These are phyloP conservation scores for Dothidotthia symphoricarpi DNA, from an alignment of 2,329 filamentous ascomycete species.

Conservation along the genomic window DNA sequence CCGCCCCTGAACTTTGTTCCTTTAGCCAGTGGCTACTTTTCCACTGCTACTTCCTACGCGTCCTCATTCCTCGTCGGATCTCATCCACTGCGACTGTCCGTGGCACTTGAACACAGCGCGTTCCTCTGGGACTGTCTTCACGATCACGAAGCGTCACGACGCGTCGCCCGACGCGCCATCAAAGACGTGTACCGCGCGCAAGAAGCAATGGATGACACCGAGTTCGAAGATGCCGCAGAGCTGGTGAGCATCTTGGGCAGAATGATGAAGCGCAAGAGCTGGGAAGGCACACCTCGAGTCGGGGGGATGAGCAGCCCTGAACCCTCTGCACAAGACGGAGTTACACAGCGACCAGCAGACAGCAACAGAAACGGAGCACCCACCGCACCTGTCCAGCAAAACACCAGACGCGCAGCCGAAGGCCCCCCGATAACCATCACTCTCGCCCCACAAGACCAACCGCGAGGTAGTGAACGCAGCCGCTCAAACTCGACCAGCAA, in stretches of 20 bases:
- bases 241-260: constrained; percentile 81
- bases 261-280: constrained; percentile 71
- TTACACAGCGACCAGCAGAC: constrained; percentile 7
- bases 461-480: constrained; percentile 23
- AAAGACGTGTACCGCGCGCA: constrained; percentile 86
- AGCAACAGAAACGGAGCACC: constrained; percentile 9
- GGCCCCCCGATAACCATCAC: constrained; percentile 24
- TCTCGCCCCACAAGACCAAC: constrained; percentile 16
- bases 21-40: constrained; percentile 77
- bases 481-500: constrained; percentile 31
- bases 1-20: constrained; percentile 79
- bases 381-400: constrained; percentile 18
- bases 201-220: constrained; percentile 92
- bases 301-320: constrained; percentile 34
- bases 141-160: constrained; percentile 72
- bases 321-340: constrained; percentile 15
- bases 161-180: constrained; percentile 77
- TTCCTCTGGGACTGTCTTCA: constrained; percentile 93
- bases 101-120: constrained; percentile 88
- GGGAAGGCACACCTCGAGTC: constrained; percentile 39
- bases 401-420: constrained; percentile 25
- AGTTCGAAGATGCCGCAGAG: constrained; percentile 88
- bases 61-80: constrained; percentile 78
- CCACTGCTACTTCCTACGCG: constrained; percentile 71
- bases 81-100: constrained; percentile 82